Evolutionary conservation across 208 protist species (phyloP).

Genomic region (Herpetomonas samuelpessoai): DNA sequence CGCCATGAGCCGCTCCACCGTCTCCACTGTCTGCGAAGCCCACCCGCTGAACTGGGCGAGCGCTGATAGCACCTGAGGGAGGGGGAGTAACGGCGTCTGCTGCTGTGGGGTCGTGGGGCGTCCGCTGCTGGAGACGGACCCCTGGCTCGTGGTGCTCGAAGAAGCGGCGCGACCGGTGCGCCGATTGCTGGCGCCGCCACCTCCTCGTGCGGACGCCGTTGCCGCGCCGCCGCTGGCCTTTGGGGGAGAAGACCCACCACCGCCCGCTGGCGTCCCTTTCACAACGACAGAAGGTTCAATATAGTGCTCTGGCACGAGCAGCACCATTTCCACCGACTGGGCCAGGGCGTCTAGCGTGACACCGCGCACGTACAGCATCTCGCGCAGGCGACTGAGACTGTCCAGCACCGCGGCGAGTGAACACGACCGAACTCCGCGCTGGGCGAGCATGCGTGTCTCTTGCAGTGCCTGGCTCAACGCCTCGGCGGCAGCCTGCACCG

Average conservation of each 20-base stretch:
- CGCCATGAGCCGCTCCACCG: not conserved
- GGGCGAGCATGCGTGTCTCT: constrained; percentile 21
- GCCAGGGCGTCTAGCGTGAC: constrained; percentile 51
- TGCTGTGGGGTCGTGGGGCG: not conserved
- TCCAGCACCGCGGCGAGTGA: constrained; percentile 35
- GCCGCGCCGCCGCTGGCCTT: constrained; percentile 9
- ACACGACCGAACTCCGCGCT: constrained; percentile 44
- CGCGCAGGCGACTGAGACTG: constrained; percentile 64
- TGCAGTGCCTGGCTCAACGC: constrained; percentile 33
- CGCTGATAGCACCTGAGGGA: not conserved
- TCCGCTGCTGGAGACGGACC: too few species aligned
- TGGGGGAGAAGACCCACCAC: not conserved
- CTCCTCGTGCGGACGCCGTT: too few species aligned
- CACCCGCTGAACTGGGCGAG: not conserved
- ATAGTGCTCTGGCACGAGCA: constrained; percentile 60
- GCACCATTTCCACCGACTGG: constrained; percentile 59
- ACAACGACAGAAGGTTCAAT: constrained; percentile 33
- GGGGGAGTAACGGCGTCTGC: not conserved
- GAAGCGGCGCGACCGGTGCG: too few species aligned
- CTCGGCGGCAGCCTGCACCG: constrained; percentile 18
- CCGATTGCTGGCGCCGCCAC: too few species aligned
- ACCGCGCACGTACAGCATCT: constrained; percentile 60
- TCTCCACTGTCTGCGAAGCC: not conserved
- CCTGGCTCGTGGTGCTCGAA: too few species aligned
- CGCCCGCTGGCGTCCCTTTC: constrained; percentile 8